phyloP scores from a whole-genome alignment of 2,329 filamentous ascomycete genomes.

The Neofusicoccum sp. region DNA sequence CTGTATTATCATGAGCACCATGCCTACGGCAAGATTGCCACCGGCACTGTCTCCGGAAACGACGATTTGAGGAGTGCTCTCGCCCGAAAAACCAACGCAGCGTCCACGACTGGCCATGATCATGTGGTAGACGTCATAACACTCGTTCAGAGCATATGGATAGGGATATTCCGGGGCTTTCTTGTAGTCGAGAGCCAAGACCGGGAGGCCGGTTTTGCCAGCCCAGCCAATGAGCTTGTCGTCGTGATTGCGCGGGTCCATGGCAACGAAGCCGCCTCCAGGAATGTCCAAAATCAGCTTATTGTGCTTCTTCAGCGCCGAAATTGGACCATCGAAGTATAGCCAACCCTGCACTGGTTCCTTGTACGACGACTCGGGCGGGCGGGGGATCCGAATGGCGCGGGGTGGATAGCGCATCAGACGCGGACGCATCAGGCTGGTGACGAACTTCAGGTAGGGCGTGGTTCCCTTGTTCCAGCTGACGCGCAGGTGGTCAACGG shows the following conservation, averaged over 20 bases:
- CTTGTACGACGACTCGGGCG: constrained; percentile 75
- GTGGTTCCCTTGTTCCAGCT: constrained; percentile 95
- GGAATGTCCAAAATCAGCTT: constrained; percentile 87
- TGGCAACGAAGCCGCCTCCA: constrained; percentile 93
- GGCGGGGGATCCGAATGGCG: constrained; percentile 81
- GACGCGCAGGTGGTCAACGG: constrained; percentile 86
- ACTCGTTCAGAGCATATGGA: constrained; percentile 83
- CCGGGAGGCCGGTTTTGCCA: constrained; percentile 80
- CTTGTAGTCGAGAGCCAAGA: constrained; percentile 88
- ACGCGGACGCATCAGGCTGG: constrained; percentile 72
- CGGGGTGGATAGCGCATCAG: constrained; percentile 81
- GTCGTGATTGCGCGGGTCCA: constrained; percentile 92
- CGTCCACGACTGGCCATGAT: constrained; percentile 72
- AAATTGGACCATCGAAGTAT: constrained; percentile 88
- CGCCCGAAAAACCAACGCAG: constrained; percentile 74
- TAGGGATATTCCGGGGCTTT: constrained; percentile 86
- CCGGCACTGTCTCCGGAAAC: constrained; percentile 81
- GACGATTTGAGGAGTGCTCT: constrained; percentile 66
- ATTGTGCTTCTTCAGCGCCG: constrained; percentile 73
- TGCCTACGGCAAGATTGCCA: constrained; percentile 77
- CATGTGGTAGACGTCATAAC: constrained; percentile 80
- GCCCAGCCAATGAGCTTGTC: constrained; percentile 95
- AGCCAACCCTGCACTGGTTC: constrained; percentile 86
- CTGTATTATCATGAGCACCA: constrained; percentile 88
- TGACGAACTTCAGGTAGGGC: constrained; percentile 77